phyloP scores from a whole-genome alignment of 331 rosid genomes.

The Acacia concinna region DNA sequence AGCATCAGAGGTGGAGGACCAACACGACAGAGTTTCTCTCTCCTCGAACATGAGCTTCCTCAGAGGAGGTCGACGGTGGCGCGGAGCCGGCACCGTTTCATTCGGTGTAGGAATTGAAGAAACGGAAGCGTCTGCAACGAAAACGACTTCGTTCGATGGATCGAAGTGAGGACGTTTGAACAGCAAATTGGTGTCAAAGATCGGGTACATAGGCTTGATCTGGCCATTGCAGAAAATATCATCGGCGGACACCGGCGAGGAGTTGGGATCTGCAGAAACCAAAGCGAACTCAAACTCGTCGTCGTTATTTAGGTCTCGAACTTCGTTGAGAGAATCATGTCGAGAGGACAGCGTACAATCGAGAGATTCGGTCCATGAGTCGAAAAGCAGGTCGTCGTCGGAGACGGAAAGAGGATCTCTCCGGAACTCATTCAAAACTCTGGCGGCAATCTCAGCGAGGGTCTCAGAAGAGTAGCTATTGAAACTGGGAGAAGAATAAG shows the following conservation, averaged over 20 bases:
- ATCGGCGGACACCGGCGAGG: conserved; percentile 67
- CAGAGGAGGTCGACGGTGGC: conserved; percentile 58
- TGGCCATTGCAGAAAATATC: conserved; percentile 84
- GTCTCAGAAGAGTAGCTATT: conserved; percentile 56
- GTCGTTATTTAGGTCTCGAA: background rate
- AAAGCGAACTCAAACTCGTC: conserved; percentile 66
- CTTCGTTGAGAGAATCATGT: background rate
- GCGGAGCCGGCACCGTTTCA: conserved; percentile 24
- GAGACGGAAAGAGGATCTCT: conserved; percentile 18
- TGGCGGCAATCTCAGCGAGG: conserved; percentile 64
- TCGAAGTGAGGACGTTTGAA: background rate
- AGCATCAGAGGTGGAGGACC: conserved; percentile 50
- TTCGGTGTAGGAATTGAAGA: background rate
- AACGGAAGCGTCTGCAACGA: background rate
- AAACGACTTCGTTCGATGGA: conserved; percentile 6
- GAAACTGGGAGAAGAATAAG: conserved; percentile 75
- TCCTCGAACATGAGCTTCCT: conserved; percentile 71
- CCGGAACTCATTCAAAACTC: conserved; percentile 54
- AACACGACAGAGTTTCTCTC: conserved; percentile 24
- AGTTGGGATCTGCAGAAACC: conserved; percentile 35
- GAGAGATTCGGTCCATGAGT: background rate
- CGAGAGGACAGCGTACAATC: too few species aligned
- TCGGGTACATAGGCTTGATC: conserved; percentile 66
- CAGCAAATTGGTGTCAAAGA: conserved; percentile 44
- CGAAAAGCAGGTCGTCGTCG: conserved; percentile 11